Percentiles rank a stretch among this genome's conserved stretches.
phyloP scores from a whole-genome alignment of 495 filamentous ascomycete genomes.

The Annulohypoxylon bovei region DNA sequence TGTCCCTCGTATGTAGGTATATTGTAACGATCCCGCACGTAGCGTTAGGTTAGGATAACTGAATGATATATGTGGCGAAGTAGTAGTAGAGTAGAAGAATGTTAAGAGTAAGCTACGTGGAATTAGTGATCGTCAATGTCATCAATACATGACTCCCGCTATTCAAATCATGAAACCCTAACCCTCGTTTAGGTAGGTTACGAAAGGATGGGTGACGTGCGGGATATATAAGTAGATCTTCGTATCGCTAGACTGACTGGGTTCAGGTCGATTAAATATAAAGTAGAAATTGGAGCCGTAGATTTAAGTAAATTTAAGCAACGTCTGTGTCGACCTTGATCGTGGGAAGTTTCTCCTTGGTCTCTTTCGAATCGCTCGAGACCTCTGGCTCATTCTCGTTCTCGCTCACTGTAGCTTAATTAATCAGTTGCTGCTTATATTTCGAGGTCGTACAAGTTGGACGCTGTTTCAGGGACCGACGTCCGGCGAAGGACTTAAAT shows the following conservation, averaged over 20 bases:
- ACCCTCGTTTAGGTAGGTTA: background rate
- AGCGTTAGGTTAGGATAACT: constrained; percentile 10
- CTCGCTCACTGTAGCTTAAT: constrained; percentile 30
- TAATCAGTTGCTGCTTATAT: background rate
- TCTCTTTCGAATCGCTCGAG: constrained; percentile 2
- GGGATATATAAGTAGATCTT: constrained; percentile 2
- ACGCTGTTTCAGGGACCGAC: background rate
- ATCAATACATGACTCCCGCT: constrained; percentile 25
- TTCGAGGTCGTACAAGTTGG: constrained; percentile 10
- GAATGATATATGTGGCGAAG: constrained; percentile 30
- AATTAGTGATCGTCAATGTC: constrained; percentile 26
- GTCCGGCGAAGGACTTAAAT: background rate
- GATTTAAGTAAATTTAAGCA: constrained; percentile 24
- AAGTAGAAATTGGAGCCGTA: background rate
- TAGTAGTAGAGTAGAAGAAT: constrained; percentile 4
- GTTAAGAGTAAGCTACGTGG: constrained; percentile 18
- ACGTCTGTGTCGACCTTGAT: background rate
- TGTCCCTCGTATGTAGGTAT: constrained; percentile 29
- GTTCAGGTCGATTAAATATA: constrained; percentile 8
- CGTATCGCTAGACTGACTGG: background rate
- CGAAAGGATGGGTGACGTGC: background rate
- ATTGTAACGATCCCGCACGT: constrained; percentile 25
- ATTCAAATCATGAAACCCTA: constrained; percentile 7
- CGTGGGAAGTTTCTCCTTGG: background rate
- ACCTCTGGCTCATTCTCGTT: constrained; percentile 17